Evolutionary conservation across 2,329 filamentous ascomycete genomes (phyloP), one percentile per base, ranked within the genome.

Genomic region (Xylariaceae sp.): DNA sequence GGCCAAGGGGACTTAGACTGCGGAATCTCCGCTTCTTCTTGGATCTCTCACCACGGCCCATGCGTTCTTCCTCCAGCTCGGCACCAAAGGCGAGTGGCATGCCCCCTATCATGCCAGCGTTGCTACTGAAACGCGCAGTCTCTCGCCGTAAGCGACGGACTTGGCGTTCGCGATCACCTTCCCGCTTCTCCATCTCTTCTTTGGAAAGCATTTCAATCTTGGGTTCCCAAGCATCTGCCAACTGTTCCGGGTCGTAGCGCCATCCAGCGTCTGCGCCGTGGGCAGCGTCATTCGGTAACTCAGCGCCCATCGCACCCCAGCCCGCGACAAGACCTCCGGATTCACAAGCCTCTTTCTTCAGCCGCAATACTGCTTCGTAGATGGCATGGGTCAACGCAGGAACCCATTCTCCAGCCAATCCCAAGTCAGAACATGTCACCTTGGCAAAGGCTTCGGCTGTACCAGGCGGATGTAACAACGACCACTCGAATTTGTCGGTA

Each of bases 401-500:
- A 5, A 96, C 84, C 91, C 94, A 99, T 73, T 99, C 94, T 42
- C 91, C 90, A 6, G 86, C 80, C 48, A 99, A 76, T 6, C 93
- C 93, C 9, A 99, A 77, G 67, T 99, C 94, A 28, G 90, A 89
- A 67, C 94, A 97, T 0, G 94, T 97, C 59, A 90, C 84, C 66
- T 90, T 90, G 33, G 94, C 92, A 69, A 97, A 97, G 12, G 87
- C 84, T 69, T 99, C 93, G 0, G 94, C 90, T 40, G 93, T 91
- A 18, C 93, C 93, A 1, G 91, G 88, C 2, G 92, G 91, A 64
- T 97, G 92, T 16, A 96, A 78, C 17, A 99, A 76, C 5, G 93
- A 97, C 93, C 93, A 97, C 69, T 97, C 93, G 59, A 99, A 97
- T 66, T 92, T 96, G 77, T 99, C 94, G 3, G 90, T 95, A 71